Conservation (phyloP, 768 basidiomycete species). For the Rhodotorula paludigena region DNA sequence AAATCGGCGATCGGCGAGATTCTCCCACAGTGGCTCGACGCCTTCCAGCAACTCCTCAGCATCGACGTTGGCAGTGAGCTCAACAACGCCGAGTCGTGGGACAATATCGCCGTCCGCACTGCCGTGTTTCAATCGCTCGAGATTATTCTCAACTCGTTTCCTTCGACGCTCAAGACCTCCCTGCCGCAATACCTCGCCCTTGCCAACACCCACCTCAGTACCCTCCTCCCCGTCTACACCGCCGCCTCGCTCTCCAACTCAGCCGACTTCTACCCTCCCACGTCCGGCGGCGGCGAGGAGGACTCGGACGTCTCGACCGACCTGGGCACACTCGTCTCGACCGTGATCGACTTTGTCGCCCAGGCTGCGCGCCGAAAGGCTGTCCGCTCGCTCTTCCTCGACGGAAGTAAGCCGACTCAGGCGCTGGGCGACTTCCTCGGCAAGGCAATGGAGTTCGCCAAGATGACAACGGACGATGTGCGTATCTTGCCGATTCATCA, state of each 20-base stretch:
- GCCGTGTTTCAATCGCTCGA: slow-evolving; percentile 86
- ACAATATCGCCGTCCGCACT: slow-evolving; percentile 68
- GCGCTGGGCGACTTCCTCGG: slow-evolving; percentile 54
- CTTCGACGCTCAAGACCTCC: slow-evolving; percentile 60
- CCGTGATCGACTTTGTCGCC: slow-evolving; percentile 74
- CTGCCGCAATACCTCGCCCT: slow-evolving; percentile 45
- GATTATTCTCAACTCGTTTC: slow-evolving; percentile 73
- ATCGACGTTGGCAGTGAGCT: slow-evolving; percentile 64
- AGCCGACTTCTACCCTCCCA: slow-evolving; percentile 49
- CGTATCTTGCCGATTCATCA: slow-evolving; percentile 42
- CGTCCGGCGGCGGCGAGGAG: slow-evolving; percentile 66
- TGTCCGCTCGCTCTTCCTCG: slow-evolving; percentile 61
- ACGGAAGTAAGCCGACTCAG: slow-evolving; percentile 8
- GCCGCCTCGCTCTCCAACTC: slow-evolving; percentile 47
- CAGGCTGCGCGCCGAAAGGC: slow-evolving; percentile 62
- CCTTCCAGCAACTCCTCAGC: slow-evolving; percentile 70
- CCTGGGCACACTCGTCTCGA: slow-evolving; percentile 68
- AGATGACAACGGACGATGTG: slow-evolving; percentile 84
- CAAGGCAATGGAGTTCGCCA: slow-evolving; percentile 63
- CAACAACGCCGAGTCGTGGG: slow-evolving; percentile 57
- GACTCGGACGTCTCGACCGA: slow-evolving; percentile 55
- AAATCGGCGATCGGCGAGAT: slow-evolving; percentile 74
- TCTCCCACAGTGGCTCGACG: slow-evolving; percentile 85
- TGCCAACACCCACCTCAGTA: slow-evolving; percentile 52
- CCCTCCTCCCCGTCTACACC: slow-evolving; percentile 55